Evolutionary conservation across 73 alveolate genomes (phyloP), one percentile per base, ranked within the genome.

Genomic region (Paramecium caudatum): DNA sequence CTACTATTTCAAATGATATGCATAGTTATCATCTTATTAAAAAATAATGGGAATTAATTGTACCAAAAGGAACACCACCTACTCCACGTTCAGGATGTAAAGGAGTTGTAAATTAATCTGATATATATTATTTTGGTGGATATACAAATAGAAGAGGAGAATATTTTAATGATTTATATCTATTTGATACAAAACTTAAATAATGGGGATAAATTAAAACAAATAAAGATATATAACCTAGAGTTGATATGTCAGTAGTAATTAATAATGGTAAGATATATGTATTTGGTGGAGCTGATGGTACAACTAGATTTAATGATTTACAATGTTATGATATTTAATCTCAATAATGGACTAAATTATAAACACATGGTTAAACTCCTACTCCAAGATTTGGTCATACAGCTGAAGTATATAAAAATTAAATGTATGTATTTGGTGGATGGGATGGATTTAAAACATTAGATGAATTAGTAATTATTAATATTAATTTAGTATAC

Each of bases 361-460:
- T 74, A 25, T 23, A 74, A 21, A 37, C 88, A 41, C 88, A 74
- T 74, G 88, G 88, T 8, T 74, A 74, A 45, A 16, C 43, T 16
- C 88, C 88, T 39, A 16, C 88, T 7, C 68, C 62, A 10, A 37
- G 88, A 74, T 74, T 74, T 74, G 88, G 88, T 8, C 88, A 74
- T 74, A 74, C 88, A 3, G 88, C 88, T 36, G 88, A 74, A 74
- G 88, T 74, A 9, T 74, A 74, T 74, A 74, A 39, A 45, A 74
- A 74, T 19, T 8, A 74, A 45, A 74, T 74, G 88, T 74, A 74
- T 74, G 88, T 74, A 17, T 74, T 74, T 43, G 88, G 88, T 2
- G 88, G 88, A 4, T 74, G 88, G 88, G 68, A 74, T 74, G 88
- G 88, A 12, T 74, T 41, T 17, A 74, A 74, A 17, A 74, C 88